Evolutionary conservation across 495 filamentous ascomycete species (phyloP), one percentile per base, ranked within the genome.

Genomic region (Penicillium fimorum): DNA sequence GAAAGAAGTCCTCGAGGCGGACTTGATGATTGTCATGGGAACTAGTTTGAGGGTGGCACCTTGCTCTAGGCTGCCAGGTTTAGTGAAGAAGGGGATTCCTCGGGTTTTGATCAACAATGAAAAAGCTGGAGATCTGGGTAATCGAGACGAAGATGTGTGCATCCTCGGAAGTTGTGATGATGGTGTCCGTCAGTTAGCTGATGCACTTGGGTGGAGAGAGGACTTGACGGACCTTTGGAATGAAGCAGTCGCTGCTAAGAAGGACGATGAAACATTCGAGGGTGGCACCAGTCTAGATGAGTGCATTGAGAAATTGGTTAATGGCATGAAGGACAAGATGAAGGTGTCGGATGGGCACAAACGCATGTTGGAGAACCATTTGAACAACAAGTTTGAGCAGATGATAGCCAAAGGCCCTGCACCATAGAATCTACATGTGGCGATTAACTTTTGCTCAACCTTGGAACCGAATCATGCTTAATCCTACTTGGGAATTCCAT

Each of bases 31-130:
- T 42, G 79, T 97, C n/a, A 87, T 96, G 81, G 92, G 92, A 8
- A 96, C 92, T 7, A 94, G 89, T 60, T 68, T 97, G 63, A 81
- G 77, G 25, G 92, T 96, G 43, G 84, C 89, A 40, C 92, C 92
- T 2, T 92, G 92, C 66, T 89, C 91, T 15, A 73, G 74, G 17
- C 66, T 96, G 52, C 91, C 91, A 2, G 53, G 72, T 2, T 66
- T 80, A 47, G 84, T 83, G 1, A 48, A 57, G 8, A 76, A 83
- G 8, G 68, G 69, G 4, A 79, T 82, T 11, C 91, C 89, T 6
- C 76, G 92, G 47, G 67, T 96, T 8, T 76, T 97, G 32, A 84
- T 97, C 60, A 97, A 97, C 66, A 71, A 83, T 67, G 89, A 96
- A 68, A 67, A 66, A 32, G 90, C 89, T 0, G 92, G 92, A 0